Evolutionary conservation across 129 eudicot genomes (phyloP).

Genomic region (Deinandra increscens): DNA sequence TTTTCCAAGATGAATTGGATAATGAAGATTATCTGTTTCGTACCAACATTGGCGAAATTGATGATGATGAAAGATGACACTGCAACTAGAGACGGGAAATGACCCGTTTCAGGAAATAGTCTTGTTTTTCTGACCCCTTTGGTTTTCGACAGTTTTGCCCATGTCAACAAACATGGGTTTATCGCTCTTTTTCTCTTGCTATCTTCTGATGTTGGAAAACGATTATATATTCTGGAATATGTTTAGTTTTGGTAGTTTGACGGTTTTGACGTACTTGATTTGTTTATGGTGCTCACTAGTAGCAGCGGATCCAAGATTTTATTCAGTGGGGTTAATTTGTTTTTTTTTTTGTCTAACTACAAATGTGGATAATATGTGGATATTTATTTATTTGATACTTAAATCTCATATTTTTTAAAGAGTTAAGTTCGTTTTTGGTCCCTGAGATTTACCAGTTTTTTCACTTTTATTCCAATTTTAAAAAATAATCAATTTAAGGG

Average conservation of each 20-base stretch:
- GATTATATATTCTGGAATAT: neutral
- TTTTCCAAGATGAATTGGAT: slow-evolving; percentile 84
- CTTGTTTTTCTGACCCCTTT: neutral
- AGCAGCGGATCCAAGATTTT: no score
- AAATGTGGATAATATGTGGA: neutral
- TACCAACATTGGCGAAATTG: slow-evolving; percentile 61
- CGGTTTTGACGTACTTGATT: neutral
- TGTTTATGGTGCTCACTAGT: neutral
- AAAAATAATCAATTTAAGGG: no score
- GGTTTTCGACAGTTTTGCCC: neutral
- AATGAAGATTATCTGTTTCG: slow-evolving; percentile 78
- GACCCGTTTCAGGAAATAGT: neutral
- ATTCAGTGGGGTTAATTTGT: no score
- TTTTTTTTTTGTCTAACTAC: neutral
- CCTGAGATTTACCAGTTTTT: no score
- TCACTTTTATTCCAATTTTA: no score
- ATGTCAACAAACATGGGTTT: neutral
- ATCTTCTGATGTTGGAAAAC: neutral
- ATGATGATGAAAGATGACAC: slow-evolving; percentile 27
- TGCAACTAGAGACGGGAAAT: neutral
- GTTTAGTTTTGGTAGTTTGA: neutral
- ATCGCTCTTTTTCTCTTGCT: neutral
- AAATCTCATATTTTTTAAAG: no score
- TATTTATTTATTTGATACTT: neutral
- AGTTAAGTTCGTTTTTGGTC: no score